Conservation (phyloP, 2,329 filamentous ascomycete species). For the Curvularia verruculosa region DNA sequence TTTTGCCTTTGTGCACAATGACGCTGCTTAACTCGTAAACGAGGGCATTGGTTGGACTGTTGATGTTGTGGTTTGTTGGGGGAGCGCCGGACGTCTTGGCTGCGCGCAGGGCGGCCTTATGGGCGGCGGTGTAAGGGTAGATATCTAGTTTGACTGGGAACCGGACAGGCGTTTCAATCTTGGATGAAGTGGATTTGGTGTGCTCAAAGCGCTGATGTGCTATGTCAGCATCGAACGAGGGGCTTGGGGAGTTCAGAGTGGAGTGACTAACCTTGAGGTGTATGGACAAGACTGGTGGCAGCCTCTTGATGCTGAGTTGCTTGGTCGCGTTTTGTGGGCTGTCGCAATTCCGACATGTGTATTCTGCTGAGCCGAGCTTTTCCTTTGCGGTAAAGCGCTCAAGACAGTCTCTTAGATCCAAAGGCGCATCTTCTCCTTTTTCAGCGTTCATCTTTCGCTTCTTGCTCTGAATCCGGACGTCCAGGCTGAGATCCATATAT, state of each 20-base stretch:
- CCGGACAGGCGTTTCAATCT: slow-evolving; percentile 84
- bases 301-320: slow-evolving; percentile 79
- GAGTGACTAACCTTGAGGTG: slow-evolving; percentile 78
- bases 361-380: slow-evolving; percentile 75
- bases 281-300: slow-evolving; percentile 89
- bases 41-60: slow-evolving; percentile 58
- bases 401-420: slow-evolving; percentile 66
- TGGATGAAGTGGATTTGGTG: slow-evolving; percentile 74
- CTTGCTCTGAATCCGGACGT: slow-evolving; percentile 77
- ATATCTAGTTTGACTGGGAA: slow-evolving; percentile 90
- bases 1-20: slow-evolving; percentile 90
- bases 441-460: slow-evolving; percentile 61
- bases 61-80: slow-evolving; percentile 41
- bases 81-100: slow-evolving; percentile 47
- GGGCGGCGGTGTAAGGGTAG: slow-evolving; percentile 81
- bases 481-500: slow-evolving; percentile 87
- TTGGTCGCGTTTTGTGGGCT: slow-evolving; percentile 78
- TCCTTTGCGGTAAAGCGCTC: slow-evolving; percentile 88
- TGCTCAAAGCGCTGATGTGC: slow-evolving; percentile 71
- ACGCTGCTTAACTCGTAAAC: slow-evolving; percentile 88
- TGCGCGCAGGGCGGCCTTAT: slow-evolving; percentile 34
- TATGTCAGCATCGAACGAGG: not conserved
- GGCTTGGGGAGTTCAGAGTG: not conserved
- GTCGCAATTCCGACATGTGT: slow-evolving; percentile 82
- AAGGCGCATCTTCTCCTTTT: slow-evolving; percentile 36